Evolutionary conservation across 2,329 filamentous ascomycete species (phyloP), one percentile per base, ranked within the genome.

Genomic region (Cercospora nicotianae): DNA sequence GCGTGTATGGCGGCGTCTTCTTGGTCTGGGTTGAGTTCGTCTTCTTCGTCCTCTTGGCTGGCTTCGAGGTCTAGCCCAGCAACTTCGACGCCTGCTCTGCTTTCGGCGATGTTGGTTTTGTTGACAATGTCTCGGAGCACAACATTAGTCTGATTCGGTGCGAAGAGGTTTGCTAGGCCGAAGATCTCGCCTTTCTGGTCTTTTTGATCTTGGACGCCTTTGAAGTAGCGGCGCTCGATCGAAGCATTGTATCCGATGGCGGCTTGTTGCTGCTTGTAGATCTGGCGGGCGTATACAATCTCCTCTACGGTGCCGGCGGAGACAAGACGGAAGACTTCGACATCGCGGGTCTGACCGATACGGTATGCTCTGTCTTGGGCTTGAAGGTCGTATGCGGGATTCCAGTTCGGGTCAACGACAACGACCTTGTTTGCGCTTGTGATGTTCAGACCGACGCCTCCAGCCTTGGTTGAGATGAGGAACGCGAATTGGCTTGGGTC

Each of bases 241-340:
- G 92, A 96, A 0, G 95, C 95, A 36, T 90, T 96, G 79, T 99
- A 98, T 0, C 92, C 95, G 67, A 99, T 98, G 75, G 97, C 98
- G 28, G 95, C 94, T 81, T 98, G 95, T 76, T 99, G 95, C 77
- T 99, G 95, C 79, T 99, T 99, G 85, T 99, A 99, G 45, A 99
- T 95, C 75, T 99, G 95, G 6, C 95, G 87, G 0, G 94, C 95
- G 75, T 99, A 99, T 7, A 98, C 93, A 64, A 97, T 95, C 79
- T 99, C 95, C 77, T 99, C 95, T 16, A 99, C 93, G 0, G 95
- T 98, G 0, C 95, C 95, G 1, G 92, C 89, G 1, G 91, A 94
- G 18, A 99, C 89, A 1, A 99, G 87, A 3, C 95, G 89, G 78
- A 97, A 98, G 1, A 98, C 94, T 77, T 99, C 95, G 0, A 99